phyloP scores from a whole-genome alignment of 805 yeast species.

The Schwanniomyces occidentalis region DNA sequence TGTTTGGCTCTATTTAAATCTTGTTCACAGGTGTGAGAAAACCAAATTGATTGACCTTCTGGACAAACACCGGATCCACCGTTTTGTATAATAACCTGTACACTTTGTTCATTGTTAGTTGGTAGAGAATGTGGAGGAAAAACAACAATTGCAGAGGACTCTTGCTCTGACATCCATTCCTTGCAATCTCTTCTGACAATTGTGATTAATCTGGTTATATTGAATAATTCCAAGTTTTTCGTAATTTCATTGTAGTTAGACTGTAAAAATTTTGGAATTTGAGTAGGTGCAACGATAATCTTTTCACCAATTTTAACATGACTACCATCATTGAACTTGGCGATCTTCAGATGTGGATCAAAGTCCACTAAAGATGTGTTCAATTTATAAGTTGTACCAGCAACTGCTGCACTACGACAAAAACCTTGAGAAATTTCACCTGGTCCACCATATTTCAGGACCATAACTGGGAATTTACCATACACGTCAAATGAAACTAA shows the following conservation, averaged over 20 bases:
- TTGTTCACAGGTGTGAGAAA: constrained; percentile 71
- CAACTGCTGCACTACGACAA: constrained; percentile 97
- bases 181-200: constrained; percentile 83
- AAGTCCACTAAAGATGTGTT: constrained; percentile 63
- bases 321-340: constrained; percentile 74
- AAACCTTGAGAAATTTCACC: constrained; percentile 97
- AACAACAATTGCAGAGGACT: constrained; percentile 82
- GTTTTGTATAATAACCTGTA: constrained; percentile 86
- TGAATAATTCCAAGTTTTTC: constrained; percentile 46
- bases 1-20: constrained; percentile 65
- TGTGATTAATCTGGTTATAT: constrained; percentile 74
- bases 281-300: constrained; percentile 75
- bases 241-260: constrained; percentile 42
- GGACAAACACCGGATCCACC: constrained; percentile 89
- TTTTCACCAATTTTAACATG: constrained; percentile 75
- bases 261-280: constrained; percentile 42
- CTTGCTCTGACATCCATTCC: constrained; percentile 89
- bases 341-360: constrained; percentile 67
- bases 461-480: constrained; percentile 91
- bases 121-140: constrained; percentile 86
- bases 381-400: constrained; percentile 90
- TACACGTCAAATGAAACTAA: constrained; percentile 84
- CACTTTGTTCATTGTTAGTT: constrained; percentile 64
- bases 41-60: constrained; percentile 86
- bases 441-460: constrained; percentile 92